phyloP scores from a whole-genome alignment of 768 basidiomycete species.

The Mrakia hoshinonis region DNA sequence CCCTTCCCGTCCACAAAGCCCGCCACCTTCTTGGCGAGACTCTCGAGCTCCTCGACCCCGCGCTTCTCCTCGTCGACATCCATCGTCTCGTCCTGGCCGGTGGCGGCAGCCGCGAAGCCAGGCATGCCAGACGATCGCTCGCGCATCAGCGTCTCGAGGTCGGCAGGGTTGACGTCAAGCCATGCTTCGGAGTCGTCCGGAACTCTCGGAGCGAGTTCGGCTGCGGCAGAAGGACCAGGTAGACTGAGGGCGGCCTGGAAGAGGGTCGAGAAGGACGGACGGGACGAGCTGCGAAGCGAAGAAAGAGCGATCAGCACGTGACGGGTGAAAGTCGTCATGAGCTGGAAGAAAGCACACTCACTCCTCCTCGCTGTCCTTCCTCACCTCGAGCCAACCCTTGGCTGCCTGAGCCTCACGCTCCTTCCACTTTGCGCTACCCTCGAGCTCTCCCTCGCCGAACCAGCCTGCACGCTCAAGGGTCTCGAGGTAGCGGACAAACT shows the following conservation, averaged over 20 bases:
- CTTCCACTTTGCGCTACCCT: slow-evolving; percentile 71
- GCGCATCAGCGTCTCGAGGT: slow-evolving; percentile 64
- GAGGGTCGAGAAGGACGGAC: slow-evolving; percentile 24
- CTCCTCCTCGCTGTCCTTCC: slow-evolving; percentile 12
- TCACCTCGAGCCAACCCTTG: slow-evolving; percentile 50
- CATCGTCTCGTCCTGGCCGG: slow-evolving; percentile 42
- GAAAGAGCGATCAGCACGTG: background rate
- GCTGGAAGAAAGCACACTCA: background rate
- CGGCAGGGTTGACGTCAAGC: slow-evolving; percentile 68
- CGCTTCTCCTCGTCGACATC: slow-evolving; percentile 31
- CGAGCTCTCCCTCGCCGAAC: slow-evolving; percentile 60
- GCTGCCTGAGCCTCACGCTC: slow-evolving; percentile 63
- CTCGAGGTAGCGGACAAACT: slow-evolving; percentile 62
- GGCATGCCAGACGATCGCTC: slow-evolving; percentile 30
- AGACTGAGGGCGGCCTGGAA: slow-evolving; percentile 21
- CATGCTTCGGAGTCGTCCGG: slow-evolving; percentile 73
- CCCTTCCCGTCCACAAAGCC: slow-evolving; percentile 86
- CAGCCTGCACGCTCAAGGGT: slow-evolving; percentile 59
- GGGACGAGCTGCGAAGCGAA: background rate
- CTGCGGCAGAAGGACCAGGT: background rate
- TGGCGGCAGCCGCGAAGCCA: background rate
- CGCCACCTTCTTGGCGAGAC: slow-evolving; percentile 76
- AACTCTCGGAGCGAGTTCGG: background rate
- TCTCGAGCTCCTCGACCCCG: slow-evolving; percentile 14
- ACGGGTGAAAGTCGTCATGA: background rate